phyloP scores from a whole-genome alignment of 2,329 filamentous ascomycete genomes.

The Sclerotinia spermophila region DNA sequence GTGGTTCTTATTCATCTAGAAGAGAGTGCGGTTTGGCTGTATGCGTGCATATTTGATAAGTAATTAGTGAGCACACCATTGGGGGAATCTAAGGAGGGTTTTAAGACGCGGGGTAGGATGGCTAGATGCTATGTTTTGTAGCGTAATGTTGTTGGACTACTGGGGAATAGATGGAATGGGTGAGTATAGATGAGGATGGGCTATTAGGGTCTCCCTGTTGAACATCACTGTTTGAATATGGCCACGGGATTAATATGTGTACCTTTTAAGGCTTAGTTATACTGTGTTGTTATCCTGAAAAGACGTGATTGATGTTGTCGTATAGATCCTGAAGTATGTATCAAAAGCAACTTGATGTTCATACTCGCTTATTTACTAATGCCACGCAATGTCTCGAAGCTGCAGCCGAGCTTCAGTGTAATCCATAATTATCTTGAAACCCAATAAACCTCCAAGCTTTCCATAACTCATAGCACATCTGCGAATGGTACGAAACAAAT shows the following conservation, averaged over 20 bases:
- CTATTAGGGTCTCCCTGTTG: background rate
- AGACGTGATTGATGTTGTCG: background rate
- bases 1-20: background rate
- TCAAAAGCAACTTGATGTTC: background rate
- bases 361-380: slow-evolving; percentile 5
- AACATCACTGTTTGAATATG: background rate
- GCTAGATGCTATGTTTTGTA: slow-evolving; percentile 23
- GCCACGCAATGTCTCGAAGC: background rate
- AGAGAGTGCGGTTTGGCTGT: background rate
- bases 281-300: background rate
- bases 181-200: background rate
- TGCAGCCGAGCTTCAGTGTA: slow-evolving; percentile 11
- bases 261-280: background rate
- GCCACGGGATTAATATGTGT: background rate
- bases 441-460: background rate
- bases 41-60: background rate
- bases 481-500: slow-evolving; percentile 27
- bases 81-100: slow-evolving; percentile 19
- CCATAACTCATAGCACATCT: background rate
- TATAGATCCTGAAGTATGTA: background rate
- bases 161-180: slow-evolving; percentile 22
- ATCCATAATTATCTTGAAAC: slow-evolving; percentile 3
- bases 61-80: background rate
- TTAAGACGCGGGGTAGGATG: slow-evolving; percentile 19
- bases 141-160: slow-evolving; percentile 24